These are phyloP conservation scores for Pluteus cervinus DNA, from an alignment of 768 basidiomycete genomes.

Conservation along the genomic window DNA sequence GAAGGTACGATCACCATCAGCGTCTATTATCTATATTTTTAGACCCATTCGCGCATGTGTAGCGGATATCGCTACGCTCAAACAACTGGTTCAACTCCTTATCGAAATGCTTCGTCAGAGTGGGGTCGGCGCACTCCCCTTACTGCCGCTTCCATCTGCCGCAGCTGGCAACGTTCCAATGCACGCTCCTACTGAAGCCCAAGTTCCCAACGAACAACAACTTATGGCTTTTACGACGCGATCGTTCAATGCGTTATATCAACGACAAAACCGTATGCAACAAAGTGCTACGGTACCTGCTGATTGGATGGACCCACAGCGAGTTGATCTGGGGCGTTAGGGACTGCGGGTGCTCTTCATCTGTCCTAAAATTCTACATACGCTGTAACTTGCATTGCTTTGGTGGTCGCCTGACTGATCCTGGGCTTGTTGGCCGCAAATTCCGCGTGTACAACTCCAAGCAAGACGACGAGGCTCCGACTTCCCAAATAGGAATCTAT, in stretches of 20 bases:
- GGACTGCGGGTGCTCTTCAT: too few species aligned
- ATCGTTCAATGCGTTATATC: constrained; percentile 34
- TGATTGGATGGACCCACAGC: constrained; percentile 34
- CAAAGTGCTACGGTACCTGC: constrained; percentile 37
- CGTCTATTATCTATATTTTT: not conserved
- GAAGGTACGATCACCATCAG: constrained; percentile 31
- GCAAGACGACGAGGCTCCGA: too few species aligned
- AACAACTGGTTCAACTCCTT: constrained; percentile 40
- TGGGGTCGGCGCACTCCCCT: constrained; percentile 63
- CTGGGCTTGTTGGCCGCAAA: too few species aligned
- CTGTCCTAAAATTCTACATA: too few species aligned
- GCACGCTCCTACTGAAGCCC: constrained; percentile 7
- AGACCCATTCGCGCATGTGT: not conserved
- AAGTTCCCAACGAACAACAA: constrained; percentile 30
- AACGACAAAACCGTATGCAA: constrained; percentile 34
- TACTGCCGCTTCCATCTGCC: constrained; percentile 23
- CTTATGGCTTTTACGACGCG: constrained; percentile 29
- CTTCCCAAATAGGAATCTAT: too few species aligned
- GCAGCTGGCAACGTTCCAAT: not conserved
- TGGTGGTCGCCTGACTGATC: too few species aligned
- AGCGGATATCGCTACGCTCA: constrained; percentile 48
- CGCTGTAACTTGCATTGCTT: too few species aligned
- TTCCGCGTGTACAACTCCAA: too few species aligned
- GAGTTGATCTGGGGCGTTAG: too few species aligned
- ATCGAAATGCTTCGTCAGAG: constrained; percentile 45